A percentile compares a stretch with the other conserved stretches of the same genome.
Conservation (phyloP, 371 early-diverging fungal species). For the Nosema muscidifuracis region DNA sequence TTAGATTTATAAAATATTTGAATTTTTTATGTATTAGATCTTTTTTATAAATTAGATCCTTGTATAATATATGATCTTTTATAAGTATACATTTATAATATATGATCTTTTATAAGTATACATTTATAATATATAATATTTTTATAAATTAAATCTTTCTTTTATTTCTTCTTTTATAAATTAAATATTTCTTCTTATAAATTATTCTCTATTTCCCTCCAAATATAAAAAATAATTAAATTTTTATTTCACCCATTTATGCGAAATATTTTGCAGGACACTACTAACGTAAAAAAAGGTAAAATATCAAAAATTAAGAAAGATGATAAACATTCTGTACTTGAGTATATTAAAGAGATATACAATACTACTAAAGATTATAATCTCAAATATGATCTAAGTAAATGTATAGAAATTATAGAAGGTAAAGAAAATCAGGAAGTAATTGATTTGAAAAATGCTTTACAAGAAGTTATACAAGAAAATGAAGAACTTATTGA, state of each 20-base stretch:
- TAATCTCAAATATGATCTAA: slow-evolving; percentile 60
- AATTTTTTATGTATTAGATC: too few species aligned
- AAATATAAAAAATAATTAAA: not conserved
- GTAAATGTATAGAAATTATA: slow-evolving; percentile 61
- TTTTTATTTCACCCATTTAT: slow-evolving; percentile 30
- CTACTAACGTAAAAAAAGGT: slow-evolving; percentile 56
- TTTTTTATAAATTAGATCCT: too few species aligned
- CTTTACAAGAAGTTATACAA: slow-evolving; percentile 45
- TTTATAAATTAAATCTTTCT: not conserved
- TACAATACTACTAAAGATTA: slow-evolving; percentile 54
- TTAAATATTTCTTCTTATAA: not conserved
- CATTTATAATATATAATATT: too few species aligned
- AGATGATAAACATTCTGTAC: slow-evolving; percentile 50
- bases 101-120: too few species aligned
- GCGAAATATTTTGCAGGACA: slow-evolving; percentile 54
- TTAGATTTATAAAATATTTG: too few species aligned
- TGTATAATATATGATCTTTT: too few species aligned
- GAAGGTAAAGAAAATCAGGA: slow-evolving; percentile 63
- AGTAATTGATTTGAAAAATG: slow-evolving; percentile 55
- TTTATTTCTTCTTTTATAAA: not conserved
- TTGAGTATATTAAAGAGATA: slow-evolving; percentile 43
- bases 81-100: too few species aligned
- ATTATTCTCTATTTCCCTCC: not conserved
- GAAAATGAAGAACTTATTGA: slow-evolving; percentile 59
- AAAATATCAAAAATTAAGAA: slow-evolving; percentile 8